These are phyloP conservation scores for Triticum urartu DNA, from an alignment of 176 grass and related monocot genomes.

Conservation along the genomic window DNA sequence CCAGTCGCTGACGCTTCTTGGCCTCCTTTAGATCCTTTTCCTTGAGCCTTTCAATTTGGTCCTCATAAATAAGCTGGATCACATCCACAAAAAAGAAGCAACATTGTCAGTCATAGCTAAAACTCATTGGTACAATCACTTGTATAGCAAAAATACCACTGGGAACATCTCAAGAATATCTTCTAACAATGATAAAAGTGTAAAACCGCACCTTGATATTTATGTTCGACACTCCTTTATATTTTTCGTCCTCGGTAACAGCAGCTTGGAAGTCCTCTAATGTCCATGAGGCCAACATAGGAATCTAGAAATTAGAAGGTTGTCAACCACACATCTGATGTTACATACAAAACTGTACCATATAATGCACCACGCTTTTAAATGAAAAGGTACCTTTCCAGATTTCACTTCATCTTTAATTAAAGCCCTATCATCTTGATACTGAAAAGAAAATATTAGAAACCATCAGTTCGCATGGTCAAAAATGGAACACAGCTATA, in stretches of 20 bases:
- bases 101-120: background rate
- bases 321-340: constrained; percentile 16
- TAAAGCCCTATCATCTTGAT: constrained; percentile 31
- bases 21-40: constrained; percentile 93
- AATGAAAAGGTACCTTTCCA: constrained; percentile 24
- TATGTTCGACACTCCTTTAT: constrained; percentile 72
- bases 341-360: background rate
- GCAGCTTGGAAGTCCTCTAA: constrained; percentile 76
- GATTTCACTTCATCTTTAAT: constrained; percentile 36
- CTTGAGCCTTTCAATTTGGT: constrained; percentile 80
- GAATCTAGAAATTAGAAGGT: constrained; percentile 52
- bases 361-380: background rate
- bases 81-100: constrained; percentile 27
- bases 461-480: background rate
- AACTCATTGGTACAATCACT: background rate
- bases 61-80: constrained; percentile 87
- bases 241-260: constrained; percentile 47
- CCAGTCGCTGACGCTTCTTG: constrained; percentile 83
- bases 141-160: background rate
- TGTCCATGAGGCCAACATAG: constrained; percentile 59
- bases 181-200: background rate
- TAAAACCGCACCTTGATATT: constrained; percentile 68
- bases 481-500: background rate
- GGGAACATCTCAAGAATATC: background rate
- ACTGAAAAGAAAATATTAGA: background rate